Base-by-base conservation (phyloP, 2,329 filamentous ascomycete species). In the Cyanodermella asteris region DNA sequence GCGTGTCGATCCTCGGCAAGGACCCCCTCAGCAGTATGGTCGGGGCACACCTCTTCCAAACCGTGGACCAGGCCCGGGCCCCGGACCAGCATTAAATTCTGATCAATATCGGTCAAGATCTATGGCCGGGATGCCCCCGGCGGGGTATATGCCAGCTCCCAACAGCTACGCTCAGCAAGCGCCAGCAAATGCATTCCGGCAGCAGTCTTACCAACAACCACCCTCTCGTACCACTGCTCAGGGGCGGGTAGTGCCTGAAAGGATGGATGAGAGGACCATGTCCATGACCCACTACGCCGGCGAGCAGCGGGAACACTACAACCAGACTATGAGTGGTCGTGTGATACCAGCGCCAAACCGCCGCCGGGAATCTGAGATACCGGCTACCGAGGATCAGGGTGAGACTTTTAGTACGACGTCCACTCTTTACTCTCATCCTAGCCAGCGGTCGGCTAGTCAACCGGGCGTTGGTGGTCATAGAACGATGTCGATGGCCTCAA, bases 41-140 rank as follows among this genome's bases (percentile, higher is more conserved):
- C 34, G 20, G 20, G n/a, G 40, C 34, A 53, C 54, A 8, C 48
- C 50, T 14, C 55, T 59, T 15, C 50, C 55, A n/a, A 56, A 48
- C 10, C 46, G 50, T 13, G 52, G 50, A 26, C 64, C 67, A 31
- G 56, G 59, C 29, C 61, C 62, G 38, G 61, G 64, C 12, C 60
- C 69, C 7, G 55, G 50, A 9, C 70, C 76, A 24, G 77, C 80
- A 22, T 50, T 90, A 50, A 87, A 87, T 44, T 71, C 67, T 18
- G 84, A 94, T 47, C 60, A 72, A 5, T 90, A 81, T 51, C 69
- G 87, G 30, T 90, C 87, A n/a, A 80, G 91, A 39, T 94, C 84
- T 17, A 69, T 97, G 43, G 84, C 80, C 18, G 71, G 70, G 33
- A 62, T 64, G 35, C 33, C 78, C 75, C 18, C 67, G 68, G 31